Evolutionary conservation across 208 protist species (phyloP).

Genomic region (Leishmania tarentolae): DNA sequence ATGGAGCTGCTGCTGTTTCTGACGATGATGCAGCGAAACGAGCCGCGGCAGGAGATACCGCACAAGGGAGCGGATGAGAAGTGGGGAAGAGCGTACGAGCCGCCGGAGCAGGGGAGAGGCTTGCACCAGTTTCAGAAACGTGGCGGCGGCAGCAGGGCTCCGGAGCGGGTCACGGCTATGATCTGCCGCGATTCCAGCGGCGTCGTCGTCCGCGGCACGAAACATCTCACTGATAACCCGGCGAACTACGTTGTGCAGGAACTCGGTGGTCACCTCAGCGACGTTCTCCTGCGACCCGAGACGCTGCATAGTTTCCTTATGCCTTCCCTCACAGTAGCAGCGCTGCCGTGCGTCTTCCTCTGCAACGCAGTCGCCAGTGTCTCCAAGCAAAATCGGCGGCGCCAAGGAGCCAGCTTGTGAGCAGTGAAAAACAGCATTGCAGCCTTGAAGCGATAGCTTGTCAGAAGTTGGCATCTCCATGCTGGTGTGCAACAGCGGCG

Average conservation of each 20-base stretch:
- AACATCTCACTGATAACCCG: background rate
- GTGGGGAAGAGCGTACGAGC: background rate
- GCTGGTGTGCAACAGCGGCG: background rate
- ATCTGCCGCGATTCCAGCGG: background rate
- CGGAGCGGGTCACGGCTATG: background rate
- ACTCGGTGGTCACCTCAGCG: background rate
- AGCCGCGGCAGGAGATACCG: slow-evolving; percentile 11
- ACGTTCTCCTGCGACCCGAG: background rate
- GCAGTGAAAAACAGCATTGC: background rate
- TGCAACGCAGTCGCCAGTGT: background rate
- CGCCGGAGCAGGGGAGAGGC: slow-evolving; percentile 6
- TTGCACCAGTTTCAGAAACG: slow-evolving; percentile 1
- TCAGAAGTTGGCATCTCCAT: background rate
- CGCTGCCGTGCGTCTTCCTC: background rate
- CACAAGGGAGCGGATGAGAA: slow-evolving; percentile 4
- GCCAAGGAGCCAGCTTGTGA: background rate
- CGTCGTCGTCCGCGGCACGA: background rate
- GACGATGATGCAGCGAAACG: slow-evolving; percentile 6
- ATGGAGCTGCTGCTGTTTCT: background rate
- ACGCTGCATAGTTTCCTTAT: background rate
- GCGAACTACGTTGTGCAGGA: background rate
- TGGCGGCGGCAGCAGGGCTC: slow-evolving; percentile 2
- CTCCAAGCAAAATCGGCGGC: background rate
- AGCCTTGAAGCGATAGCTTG: background rate
- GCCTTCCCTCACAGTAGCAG: background rate